A percentile compares a stretch with the other conserved stretches of the same genome.
phyloP scores from a whole-genome alignment of 1,139 yeast genomes.

The Zygoascus sp. region DNA sequence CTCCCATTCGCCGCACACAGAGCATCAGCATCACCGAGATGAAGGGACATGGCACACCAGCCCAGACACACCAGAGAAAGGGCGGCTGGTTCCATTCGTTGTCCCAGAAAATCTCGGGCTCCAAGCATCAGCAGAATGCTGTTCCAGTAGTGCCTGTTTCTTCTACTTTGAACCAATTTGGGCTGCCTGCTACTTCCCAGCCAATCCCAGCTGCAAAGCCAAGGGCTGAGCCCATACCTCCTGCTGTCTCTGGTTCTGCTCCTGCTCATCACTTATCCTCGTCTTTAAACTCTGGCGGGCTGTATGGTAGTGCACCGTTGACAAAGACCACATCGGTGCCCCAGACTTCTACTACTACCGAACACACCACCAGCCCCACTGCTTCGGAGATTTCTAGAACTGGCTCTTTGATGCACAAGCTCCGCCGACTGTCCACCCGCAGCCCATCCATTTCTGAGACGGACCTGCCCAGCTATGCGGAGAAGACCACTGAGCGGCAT shows the following conservation, averaged over 20 bases:
- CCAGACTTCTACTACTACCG: not conserved
- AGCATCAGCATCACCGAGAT: not conserved
- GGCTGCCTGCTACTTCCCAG: not conserved
- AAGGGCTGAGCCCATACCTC: not conserved
- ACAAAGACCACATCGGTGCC: not conserved
- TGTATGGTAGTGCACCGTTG: not conserved
- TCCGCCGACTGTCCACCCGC: constrained; percentile 22
- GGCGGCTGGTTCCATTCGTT: constrained; percentile 12
- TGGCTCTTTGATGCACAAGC: constrained; percentile 23
- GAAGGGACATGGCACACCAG: not conserved
- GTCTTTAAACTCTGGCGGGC: not conserved
- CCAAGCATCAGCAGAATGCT: no score
- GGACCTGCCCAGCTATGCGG: not conserved
- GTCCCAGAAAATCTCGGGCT: constrained; percentile 12
- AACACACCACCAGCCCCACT: not conserved
- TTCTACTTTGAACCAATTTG: constrained; percentile 1
- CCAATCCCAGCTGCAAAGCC: not conserved
- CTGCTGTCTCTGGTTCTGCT: no score
- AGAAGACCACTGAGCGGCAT: constrained; percentile 25
- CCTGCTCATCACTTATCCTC: constrained; percentile 6
- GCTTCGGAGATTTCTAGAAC: constrained; percentile 10
- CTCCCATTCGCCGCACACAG: constrained; percentile 1
- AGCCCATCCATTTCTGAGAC: constrained; percentile 4
- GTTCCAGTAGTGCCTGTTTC: no score
- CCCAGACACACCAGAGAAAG: no score